Conservation (phyloP, 306 rosid genomes). For the Lathyrus tuberosus region DNA sequence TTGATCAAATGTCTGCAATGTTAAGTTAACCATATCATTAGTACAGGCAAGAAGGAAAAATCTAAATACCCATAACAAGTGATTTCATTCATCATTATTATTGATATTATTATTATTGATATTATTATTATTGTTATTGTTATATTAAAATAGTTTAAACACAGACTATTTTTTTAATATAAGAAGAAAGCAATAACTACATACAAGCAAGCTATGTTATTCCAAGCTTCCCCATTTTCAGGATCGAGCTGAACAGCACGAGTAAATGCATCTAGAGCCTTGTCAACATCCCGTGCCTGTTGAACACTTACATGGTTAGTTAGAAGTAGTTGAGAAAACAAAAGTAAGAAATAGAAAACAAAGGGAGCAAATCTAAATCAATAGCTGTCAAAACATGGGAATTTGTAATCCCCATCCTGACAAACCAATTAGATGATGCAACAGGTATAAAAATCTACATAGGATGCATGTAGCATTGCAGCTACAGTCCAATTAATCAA, state of each 20-base stretch:
- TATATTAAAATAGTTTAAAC: not conserved
- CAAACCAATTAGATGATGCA: constrained; percentile 30
- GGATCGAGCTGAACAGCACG: constrained; percentile 98
- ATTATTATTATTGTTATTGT: not conserved
- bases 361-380: constrained; percentile 17
- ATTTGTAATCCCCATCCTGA: constrained; percentile 12
- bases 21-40: constrained; percentile 37
- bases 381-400: constrained; percentile 10
- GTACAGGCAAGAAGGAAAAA: constrained; percentile 34
- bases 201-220: constrained; percentile 96
- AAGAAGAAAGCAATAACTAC: constrained; percentile 43
- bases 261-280: constrained; percentile 94
- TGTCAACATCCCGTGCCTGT: constrained; percentile 89
- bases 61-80: constrained; percentile 11
- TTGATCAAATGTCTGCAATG: constrained; percentile 89
- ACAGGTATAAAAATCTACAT: constrained; percentile 12
- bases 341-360: constrained; percentile 16
- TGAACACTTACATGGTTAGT: constrained; percentile 38
- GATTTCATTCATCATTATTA: not conserved
- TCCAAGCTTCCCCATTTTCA: constrained; percentile 99
- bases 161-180: constrained; percentile 3
- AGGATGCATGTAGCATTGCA: no score
- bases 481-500: constrained; percentile 7
- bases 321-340: constrained; percentile 20
- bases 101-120: not conserved